Evolutionary conservation across 352 stramenopile genomes (phyloP).

Genomic region (Pythium guiyangense): DNA sequence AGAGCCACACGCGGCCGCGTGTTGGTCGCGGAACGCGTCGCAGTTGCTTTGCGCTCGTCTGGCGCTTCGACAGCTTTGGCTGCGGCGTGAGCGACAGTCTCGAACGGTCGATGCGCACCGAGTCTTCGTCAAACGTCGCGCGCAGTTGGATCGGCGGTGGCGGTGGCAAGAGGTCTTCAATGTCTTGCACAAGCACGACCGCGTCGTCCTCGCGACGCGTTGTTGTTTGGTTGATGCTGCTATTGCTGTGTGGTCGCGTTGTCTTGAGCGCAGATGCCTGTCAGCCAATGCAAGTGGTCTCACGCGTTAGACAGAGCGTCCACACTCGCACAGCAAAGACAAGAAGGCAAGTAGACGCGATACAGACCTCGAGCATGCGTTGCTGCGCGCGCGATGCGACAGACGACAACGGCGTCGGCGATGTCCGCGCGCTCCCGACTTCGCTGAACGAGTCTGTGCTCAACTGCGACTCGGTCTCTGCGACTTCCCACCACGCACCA

Average conservation of each 20-base stretch:
- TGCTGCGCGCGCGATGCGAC: conserved; percentile 14
- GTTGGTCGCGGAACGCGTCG: conserved; percentile 1
- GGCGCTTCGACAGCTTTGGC: conserved; percentile 13
- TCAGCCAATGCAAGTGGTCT: too few relatives aligned
- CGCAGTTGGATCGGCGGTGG: conserved; percentile 23
- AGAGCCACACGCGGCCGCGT: conserved; percentile 40
- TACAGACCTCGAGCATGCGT: conserved; percentile 23
- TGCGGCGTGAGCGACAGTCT: conserved; percentile 45
- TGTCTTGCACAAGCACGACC: conserved; percentile 36
- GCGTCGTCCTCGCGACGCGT: conserved; percentile 20
- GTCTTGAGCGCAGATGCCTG: too few relatives aligned
- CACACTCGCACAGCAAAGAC: not conserved
- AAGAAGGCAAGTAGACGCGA: not conserved
- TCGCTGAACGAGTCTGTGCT: conserved; percentile 36
- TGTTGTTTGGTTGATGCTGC: not conserved
- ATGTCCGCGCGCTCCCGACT: conserved; percentile 37
- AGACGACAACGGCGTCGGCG: not conserved
- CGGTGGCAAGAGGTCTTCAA: conserved; percentile 60
- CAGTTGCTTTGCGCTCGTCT: not conserved
- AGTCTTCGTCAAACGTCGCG: conserved; percentile 39
- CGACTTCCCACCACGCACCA: conserved; percentile 51
- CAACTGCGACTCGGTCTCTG: conserved; percentile 20
- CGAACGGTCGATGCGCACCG: conserved; percentile 29
- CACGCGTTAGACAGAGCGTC: too few relatives aligned
- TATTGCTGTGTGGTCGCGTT: not conserved